Percentiles rank a stretch among this genome's conserved stretches.
phyloP scores from a whole-genome alignment of 257 asterid species.

The Gentiana dahurica region DNA sequence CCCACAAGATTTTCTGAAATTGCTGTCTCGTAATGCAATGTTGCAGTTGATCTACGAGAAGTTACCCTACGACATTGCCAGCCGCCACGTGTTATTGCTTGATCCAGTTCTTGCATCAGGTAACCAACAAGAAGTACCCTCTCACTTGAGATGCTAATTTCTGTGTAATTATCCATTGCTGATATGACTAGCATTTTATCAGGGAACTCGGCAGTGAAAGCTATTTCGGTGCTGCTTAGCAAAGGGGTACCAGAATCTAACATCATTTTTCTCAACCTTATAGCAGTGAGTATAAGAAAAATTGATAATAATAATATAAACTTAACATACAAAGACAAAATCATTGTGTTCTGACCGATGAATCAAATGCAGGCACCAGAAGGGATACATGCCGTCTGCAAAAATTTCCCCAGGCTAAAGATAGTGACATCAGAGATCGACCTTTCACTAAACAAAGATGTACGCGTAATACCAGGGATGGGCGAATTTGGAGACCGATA shows the following conservation, averaged over 20 bases:
- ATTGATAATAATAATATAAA: background rate
- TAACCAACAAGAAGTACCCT: conserved; percentile 6
- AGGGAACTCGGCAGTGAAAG: conserved; percentile 86
- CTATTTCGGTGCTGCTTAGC: conserved; percentile 61
- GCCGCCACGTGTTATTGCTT: conserved; percentile 80
- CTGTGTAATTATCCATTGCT: background rate
- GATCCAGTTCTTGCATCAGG: conserved; percentile 98
- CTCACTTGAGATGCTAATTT: background rate
- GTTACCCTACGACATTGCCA: conserved; percentile 78
- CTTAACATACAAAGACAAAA: background rate
- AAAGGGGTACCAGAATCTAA: conserved; percentile 86
- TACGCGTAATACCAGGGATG: conserved; percentile 80
- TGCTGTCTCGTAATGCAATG: background rate
- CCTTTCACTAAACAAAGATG: conserved; percentile 50
- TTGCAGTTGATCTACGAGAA: conserved; percentile 86
- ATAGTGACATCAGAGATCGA: conserved; percentile 95
- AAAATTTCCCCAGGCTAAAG: conserved; percentile 57
- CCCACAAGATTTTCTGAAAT: conserved; percentile 8
- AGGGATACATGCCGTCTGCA: conserved; percentile 72
- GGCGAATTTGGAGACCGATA: conserved; percentile 98
- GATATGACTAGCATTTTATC: conserved; percentile 4
- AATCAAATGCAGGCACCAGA: conserved; percentile 75
- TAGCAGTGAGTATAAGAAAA: conserved; percentile 43
- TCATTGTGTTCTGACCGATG: background rate
- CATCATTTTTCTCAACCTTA: conserved; percentile 86